A percentile compares a stretch with the other conserved stretches of the same genome.
These are phyloP conservation scores for Microcyclospora pomicola DNA, from an alignment of 2,329 filamentous ascomycete species.

Conservation along the genomic window DNA sequence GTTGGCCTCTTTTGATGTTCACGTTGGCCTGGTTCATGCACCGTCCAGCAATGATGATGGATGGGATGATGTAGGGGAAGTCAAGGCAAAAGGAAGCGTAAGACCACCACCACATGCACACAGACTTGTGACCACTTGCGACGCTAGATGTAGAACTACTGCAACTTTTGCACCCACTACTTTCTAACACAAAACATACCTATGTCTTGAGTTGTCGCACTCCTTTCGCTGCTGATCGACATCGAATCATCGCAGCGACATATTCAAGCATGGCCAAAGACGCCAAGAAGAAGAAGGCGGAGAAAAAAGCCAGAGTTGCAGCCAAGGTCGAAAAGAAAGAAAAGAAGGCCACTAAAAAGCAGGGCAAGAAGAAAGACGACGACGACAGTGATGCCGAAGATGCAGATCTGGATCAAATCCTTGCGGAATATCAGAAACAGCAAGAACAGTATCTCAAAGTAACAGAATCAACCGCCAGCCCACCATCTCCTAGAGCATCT, in stretches of 20 bases:
- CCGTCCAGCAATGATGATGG: too few relatives aligned
- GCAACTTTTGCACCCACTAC: too few relatives aligned
- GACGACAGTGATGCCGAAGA: conserved; percentile 85
- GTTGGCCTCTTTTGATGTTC: too few relatives aligned
- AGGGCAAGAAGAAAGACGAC: conserved; percentile 51
- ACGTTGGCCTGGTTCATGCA: too few relatives aligned
- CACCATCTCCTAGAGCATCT: conserved; percentile 29
- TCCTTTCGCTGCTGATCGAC: too few relatives aligned
- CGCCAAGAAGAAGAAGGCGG: conserved; percentile 28
- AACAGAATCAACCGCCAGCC: conserved; percentile 60
- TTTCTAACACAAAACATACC: too few relatives aligned
- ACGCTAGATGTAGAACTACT: too few relatives aligned
- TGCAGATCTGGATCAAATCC: conserved; percentile 80
- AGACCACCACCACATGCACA: too few relatives aligned
- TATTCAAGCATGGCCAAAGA: conserved; percentile 36
- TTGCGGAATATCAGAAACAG: conserved; percentile 79
- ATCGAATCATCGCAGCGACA: not conserved
- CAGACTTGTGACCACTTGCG: too few relatives aligned
- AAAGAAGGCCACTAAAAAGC: conserved; percentile 54
- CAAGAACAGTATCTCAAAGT: conserved; percentile 92
- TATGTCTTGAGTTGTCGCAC: too few relatives aligned
- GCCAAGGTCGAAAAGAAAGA: conserved; percentile 46
- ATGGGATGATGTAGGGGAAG: too few relatives aligned
- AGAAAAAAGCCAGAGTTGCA: conserved; percentile 17
- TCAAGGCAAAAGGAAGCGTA: too few relatives aligned